Evolutionary conservation across 2,329 filamentous ascomycete species (phyloP), one percentile per base, ranked within the genome.

Genomic region (Coniochaeta pulveracea): DNA sequence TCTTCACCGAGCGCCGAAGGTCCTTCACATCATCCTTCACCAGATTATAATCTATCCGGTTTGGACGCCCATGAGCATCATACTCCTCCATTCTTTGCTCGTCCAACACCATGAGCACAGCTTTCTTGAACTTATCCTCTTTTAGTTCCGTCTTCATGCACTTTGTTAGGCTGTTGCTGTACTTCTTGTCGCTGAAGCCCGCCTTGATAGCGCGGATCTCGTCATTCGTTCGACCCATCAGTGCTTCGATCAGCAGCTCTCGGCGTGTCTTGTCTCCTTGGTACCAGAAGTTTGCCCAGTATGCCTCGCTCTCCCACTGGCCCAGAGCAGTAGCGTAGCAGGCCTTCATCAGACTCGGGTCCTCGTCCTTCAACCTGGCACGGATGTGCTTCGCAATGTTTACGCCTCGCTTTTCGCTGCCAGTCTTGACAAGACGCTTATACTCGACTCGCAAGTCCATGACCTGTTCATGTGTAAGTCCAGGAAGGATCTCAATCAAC

Each of bases 211-310:
- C 67, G 9, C 73, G 69, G 40, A 96, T 84, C 50, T 96, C 91
- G n/a, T 73, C 66, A 54, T 95, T 95, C 18, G 77, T 76, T 5
- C 88, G 76, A 0, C 91, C 91, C 76, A 95, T 93, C 14, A 98
- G 69, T 5, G 79, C 76, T 57, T 98, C 91, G 47, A 96, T 95
- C 34, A 98, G 71, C 22, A 98, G 67, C 56, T 96, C 89, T 5
- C 88, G 76, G 3, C 85, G 72, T 6, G 79, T 84, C 47, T 80
- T 83, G 55, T 89, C 82, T 23, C 80, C 79, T 51, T 95, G 89
- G 59, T 95, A 96, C 79, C 86, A 96, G 57, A 85, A 94, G 55
- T 95, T 96, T 38, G 89, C 86, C 88, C 91, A 98, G 65, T 94
- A 94, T 0, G 85, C 85, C 55, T 98, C 91, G 45, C 78, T 80